Conservation (phyloP, 257 asterid species). For the Fraxinus cuspidata region DNA sequence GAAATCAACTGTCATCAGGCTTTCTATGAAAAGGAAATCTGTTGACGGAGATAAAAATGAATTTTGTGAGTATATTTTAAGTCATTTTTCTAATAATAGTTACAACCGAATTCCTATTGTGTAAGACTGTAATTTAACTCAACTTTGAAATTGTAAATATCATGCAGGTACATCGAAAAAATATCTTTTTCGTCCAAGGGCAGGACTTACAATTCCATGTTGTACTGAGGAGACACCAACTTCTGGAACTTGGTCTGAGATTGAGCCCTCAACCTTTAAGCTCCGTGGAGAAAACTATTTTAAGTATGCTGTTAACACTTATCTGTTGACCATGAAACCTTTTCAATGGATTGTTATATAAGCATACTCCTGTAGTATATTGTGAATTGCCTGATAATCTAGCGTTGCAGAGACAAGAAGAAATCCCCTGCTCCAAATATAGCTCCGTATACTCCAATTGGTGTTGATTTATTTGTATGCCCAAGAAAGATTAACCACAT, state of each 20-base stretch:
- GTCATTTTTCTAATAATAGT: neutral
- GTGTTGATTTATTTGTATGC: conserved; percentile 81
- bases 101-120: conserved; percentile 1
- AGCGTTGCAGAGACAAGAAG: conserved; percentile 85
- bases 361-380: neutral
- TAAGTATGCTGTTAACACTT: conserved; percentile 49
- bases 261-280: conserved; percentile 79
- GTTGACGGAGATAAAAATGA: conserved; percentile 60
- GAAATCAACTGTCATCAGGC: conserved; percentile 79
- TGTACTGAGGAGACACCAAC: conserved; percentile 66
- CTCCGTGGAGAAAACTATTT: conserved; percentile 88
- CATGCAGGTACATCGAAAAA: conserved; percentile 64
- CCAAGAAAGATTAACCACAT: conserved; percentile 80
- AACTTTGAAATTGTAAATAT: conserved; percentile 18
- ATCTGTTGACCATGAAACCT: neutral
- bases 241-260: conserved; percentile 78
- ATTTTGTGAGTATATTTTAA: conserved; percentile 45
- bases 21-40: conserved; percentile 75
- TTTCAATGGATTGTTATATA: conserved; percentile 1
- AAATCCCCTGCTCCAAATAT: conserved; percentile 69
- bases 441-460: conserved; percentile 82
- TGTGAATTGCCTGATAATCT: conserved; percentile 19
- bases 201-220: conserved; percentile 72
- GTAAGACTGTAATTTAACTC: neutral
- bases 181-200: conserved; percentile 78